Evolutionary conservation across 1,284 basidiomycete species (phyloP).

Genomic region (Sutorius eximius): DNA sequence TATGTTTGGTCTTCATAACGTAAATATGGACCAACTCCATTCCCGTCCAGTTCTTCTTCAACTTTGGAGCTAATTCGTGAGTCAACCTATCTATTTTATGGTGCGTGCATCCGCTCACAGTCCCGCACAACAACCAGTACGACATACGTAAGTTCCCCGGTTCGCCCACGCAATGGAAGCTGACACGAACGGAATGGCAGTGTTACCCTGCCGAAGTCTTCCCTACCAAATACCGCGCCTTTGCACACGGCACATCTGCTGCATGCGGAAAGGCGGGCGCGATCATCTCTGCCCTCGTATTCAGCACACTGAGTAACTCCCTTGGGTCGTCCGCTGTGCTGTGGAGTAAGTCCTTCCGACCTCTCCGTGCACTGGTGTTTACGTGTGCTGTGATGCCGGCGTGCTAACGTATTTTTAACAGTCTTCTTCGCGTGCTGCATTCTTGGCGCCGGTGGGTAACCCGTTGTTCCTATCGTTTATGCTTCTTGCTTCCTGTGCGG

Average conservation of each 20-base stretch:
- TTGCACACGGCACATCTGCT: constrained; percentile 80
- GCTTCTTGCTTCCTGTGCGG: not conserved
- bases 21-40: not conserved
- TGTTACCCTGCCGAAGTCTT: constrained; percentile 85
- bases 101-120: constrained; percentile 3
- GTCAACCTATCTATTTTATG: constrained; percentile 22
- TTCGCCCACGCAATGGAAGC: not conserved
- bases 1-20: constrained; percentile 8
- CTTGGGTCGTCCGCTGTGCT: constrained; percentile 63
- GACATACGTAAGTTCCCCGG: constrained; percentile 47
- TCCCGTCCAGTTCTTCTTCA: constrained; percentile 64
- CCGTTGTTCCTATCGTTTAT: not conserved
- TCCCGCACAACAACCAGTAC: constrained; percentile 38
- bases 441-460: constrained; percentile 46
- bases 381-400: not conserved
- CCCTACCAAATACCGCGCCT: constrained; percentile 80
- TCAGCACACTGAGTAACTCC: constrained; percentile 65
- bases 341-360: constrained; percentile 53
- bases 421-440: constrained; percentile 64
- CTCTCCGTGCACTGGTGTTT: constrained; percentile 16
- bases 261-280: constrained; percentile 80
- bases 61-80: constrained; percentile 84
- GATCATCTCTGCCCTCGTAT: constrained; percentile 79
- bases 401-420: constrained; percentile 25
- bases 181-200: constrained; percentile 29